These are phyloP conservation scores for Chlamydomonas schloesseri DNA, from an alignment of 139 green algal genomes.

Conservation along the genomic window DNA sequence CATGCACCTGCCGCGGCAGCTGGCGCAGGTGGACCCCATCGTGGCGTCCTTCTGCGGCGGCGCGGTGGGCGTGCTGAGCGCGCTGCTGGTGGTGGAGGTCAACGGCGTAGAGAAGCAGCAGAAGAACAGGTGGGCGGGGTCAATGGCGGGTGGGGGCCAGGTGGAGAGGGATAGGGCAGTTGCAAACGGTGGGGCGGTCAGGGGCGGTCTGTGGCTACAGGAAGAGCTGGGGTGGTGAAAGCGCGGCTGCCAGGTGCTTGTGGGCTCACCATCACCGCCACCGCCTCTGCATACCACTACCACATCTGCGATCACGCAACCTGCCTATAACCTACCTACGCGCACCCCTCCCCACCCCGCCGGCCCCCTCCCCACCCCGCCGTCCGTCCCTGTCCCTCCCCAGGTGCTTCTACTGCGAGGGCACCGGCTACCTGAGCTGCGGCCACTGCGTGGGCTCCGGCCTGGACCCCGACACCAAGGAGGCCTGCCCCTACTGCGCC, in stretches of 20 bases:
- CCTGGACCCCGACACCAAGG: slow-evolving; percentile 24
- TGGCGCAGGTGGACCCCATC: slow-evolving; percentile 95
- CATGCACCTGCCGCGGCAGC: slow-evolving; percentile 92
- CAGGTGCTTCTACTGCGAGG: slow-evolving; percentile 80
- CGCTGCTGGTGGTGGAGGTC: slow-evolving; percentile 95
- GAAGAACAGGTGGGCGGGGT: slow-evolving; percentile 50
- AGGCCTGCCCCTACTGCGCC: slow-evolving; percentile 62
- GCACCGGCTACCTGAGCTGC: slow-evolving; percentile 94
- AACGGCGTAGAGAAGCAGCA: slow-evolving; percentile 94
- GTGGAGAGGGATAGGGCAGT: no score
- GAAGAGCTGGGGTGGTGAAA: no score
- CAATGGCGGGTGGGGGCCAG: no score
- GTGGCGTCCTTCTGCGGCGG: slow-evolving; percentile 98
- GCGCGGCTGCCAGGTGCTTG: no score
- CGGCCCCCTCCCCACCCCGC: no score
- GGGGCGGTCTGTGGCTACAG: no score
- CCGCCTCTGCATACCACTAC: no score
- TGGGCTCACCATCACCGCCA: no score
- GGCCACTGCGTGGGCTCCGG: slow-evolving; percentile 87
- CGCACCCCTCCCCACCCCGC: no score
- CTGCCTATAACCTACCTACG: no score
- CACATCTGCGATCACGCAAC: no score
- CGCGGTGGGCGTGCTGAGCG: slow-evolving; percentile 93
- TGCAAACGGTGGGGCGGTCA: no score
- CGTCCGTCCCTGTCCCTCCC: background rate